Base-by-base conservation (phyloP, 1,284 basidiomycete species). In the Cryptococcus sp. region DNA sequence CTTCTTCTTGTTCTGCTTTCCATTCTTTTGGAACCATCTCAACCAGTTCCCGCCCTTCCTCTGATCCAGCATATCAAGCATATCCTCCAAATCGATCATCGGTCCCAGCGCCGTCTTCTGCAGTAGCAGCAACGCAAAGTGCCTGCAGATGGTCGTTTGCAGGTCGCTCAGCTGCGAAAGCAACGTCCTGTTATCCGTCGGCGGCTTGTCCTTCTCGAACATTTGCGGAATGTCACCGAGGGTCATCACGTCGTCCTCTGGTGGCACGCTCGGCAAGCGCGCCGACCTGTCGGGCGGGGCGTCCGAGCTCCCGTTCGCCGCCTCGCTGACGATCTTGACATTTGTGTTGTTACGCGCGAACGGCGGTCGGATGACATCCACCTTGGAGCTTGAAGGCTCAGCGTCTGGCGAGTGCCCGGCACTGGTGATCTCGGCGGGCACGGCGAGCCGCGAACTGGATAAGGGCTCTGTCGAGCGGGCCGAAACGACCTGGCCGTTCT, bases 21-120 rank as follows among this genome's bases (percentile, higher is more conserved):
- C 87, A 60, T 86, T 85, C 46, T 84, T 85, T 76, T 98, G 97
- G 81, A 98, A 98, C 36, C 97, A 76, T 78, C 94, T 93, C 66
- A 91, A 90, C 94, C 94, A 98, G 79, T 97, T 97, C 37, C 89
- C 90, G 64, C 85, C 87, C 81, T 96, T 97, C 80, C 96, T 89
- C 39, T 82, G 82, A 76, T 98, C 94, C 45, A 99, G 85, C 69
- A 97, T 80, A 74, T 98, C 96, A 66, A 97, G 77, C 53, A 98
- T 81, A 70, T 99, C 95, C 61, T 98, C 95, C 57, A 95, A 71
- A 62, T 94, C 90, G 61, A 93, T 84, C 59, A 87, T 83, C 62
- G 94, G 90, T 58, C 84, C 86, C 45, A 98, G 77, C 37, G 86
- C 83, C 11, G 86, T 89, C 63, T 85, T 86, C 68, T 84, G 82